phyloP scores from a whole-genome alignment of 2,329 filamentous ascomycete genomes.

The Colletotrichum phormii region DNA sequence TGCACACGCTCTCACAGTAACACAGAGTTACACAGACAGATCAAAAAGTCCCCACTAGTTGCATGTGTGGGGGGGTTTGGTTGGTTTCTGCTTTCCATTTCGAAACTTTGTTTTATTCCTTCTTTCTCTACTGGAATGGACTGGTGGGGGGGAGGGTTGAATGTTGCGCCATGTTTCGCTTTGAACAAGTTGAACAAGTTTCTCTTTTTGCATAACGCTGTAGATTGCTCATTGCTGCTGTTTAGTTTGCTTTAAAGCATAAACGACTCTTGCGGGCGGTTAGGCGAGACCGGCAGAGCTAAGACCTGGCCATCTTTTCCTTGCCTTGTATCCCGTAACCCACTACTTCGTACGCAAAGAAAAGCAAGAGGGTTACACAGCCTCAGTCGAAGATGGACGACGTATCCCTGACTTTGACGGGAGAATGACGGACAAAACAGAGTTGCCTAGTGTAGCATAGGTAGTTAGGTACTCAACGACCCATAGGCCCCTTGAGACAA shows the following conservation, averaged over 20 bases:
- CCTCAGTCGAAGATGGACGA: conserved; percentile 11
- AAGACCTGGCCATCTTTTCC: neutral
- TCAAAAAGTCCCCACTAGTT: neutral
- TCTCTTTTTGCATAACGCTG: conserved; percentile 11
- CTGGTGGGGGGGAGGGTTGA: neutral
- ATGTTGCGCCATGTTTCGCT: neutral
- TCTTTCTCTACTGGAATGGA: neutral
- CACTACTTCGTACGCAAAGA: neutral
- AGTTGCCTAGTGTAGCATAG: neutral
- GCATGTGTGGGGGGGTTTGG: neutral
- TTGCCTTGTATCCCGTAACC: neutral
- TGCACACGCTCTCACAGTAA: neutral
- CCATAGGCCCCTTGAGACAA: neutral
- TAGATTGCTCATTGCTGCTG: conserved; percentile 12
- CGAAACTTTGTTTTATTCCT: neutral
- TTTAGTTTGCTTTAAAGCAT: conserved; percentile 5
- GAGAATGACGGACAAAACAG: conserved; percentile 8
- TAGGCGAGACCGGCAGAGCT: neutral
- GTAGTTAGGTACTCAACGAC: neutral
- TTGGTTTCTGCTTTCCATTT: neutral
- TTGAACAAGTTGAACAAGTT: neutral
- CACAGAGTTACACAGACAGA: neutral
- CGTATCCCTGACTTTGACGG: neutral
- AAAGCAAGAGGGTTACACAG: neutral
- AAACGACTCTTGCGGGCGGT: neutral